Percentiles rank a stretch among this genome's conserved stretches.
These are phyloP conservation scores for Amorphotheca resinae DNA, from an alignment of 495 filamentous ascomycete genomes.

Conservation along the genomic window DNA sequence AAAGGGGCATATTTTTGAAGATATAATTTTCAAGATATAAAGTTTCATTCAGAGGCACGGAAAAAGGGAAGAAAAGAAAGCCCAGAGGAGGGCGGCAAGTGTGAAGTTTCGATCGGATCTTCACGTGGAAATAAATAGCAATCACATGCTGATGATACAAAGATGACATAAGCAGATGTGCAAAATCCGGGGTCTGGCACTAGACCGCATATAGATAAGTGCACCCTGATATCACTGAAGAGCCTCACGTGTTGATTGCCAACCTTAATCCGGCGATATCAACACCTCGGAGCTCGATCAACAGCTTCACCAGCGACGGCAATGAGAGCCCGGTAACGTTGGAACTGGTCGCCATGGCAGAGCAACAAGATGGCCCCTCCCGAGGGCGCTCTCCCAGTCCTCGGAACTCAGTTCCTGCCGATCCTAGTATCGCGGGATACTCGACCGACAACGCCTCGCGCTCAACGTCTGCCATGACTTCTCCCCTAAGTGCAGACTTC, in stretches of 20 bases:
- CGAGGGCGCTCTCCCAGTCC: conserved; percentile 14
- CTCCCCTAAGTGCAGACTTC: conserved; percentile 16
- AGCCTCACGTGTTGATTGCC: background rate
- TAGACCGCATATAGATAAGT: background rate
- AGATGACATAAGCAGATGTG: background rate
- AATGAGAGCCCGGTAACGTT: conserved; percentile 13
- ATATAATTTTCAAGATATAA: conserved; percentile 18
- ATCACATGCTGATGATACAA: background rate
- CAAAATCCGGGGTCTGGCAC: background rate
- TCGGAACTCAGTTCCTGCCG: conserved; percentile 6
- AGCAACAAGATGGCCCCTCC: conserved; percentile 12
- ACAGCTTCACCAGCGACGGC: background rate
- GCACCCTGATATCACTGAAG: too few species aligned
- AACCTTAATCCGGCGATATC: background rate
- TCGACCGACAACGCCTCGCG: conserved; percentile 13
- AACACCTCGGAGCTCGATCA: background rate
- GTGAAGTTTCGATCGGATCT: background rate
- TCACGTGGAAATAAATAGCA: background rate
- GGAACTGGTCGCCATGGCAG: conserved; percentile 15
- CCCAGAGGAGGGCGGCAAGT: background rate
- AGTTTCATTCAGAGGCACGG: conserved; percentile 11
- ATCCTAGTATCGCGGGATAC: conserved; percentile 8
- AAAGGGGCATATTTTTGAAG: conserved; percentile 18
- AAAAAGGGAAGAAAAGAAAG: background rate
- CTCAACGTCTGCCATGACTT: conserved; percentile 20